These are phyloP conservation scores for Sclerotinia nivalis DNA, from an alignment of 2,329 filamentous ascomycete species.

Conservation along the genomic window DNA sequence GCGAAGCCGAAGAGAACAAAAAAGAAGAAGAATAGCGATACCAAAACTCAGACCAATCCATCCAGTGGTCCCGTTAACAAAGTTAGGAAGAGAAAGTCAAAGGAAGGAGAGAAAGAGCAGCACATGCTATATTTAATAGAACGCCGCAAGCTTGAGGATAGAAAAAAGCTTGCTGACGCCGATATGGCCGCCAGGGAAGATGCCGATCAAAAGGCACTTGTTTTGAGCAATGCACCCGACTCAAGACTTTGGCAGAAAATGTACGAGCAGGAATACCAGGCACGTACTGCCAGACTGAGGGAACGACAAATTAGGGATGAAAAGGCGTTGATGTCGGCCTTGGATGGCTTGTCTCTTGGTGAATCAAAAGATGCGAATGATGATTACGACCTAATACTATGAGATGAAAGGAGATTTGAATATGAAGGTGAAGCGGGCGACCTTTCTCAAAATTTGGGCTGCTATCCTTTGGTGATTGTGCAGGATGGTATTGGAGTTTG, in stretches of 20 bases:
- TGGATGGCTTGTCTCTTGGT: not conserved
- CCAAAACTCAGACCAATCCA: not conserved
- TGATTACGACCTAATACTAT: not conserved
- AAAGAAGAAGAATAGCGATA: not conserved
- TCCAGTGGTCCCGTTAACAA: not conserved
- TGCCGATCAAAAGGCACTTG: not conserved
- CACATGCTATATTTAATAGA: not conserved
- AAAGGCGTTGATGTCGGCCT: not conserved
- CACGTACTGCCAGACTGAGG: not conserved
- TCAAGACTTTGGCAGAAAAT: not conserved
- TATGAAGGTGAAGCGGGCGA: accelerated
- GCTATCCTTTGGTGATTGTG: not conserved
- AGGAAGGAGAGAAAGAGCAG: not conserved
- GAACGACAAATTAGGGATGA: not conserved
- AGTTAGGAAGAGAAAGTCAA: not conserved
- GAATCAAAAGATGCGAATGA: not conserved
- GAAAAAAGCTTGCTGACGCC: not conserved
- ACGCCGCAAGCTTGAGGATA: not conserved
- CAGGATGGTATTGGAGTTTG: not conserved
- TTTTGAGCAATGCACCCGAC: not conserved
- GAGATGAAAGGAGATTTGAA: not conserved
- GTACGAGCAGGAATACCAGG: not conserved
- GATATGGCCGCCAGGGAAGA: not conserved
- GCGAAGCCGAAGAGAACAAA: not conserved
- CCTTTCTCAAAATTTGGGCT: not conserved